Evolutionary conservation across 2,329 filamentous ascomycete genomes (phyloP).

Genomic region (Colletotrichum truncatum): DNA sequence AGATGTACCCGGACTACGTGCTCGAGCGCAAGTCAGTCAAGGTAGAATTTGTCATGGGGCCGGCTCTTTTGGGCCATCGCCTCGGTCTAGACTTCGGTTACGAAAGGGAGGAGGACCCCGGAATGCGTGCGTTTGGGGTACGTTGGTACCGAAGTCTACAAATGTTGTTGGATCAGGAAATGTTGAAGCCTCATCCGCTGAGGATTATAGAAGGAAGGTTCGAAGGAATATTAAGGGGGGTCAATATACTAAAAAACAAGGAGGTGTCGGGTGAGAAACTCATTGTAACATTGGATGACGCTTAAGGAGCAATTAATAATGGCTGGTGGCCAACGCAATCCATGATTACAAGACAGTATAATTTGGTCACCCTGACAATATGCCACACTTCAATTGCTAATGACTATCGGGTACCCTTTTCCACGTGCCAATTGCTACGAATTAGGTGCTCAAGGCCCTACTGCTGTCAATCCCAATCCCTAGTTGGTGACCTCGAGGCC

Average conservation of each 20-base stretch:
- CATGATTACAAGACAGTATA: too few relatives aligned
- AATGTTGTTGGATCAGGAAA: not conserved
- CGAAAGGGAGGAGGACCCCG: not conserved
- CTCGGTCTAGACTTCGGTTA: not conserved
- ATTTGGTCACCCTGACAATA: too few relatives aligned
- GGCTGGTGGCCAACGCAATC: too few relatives aligned
- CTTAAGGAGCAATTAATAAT: not conserved
- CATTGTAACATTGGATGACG: not conserved
- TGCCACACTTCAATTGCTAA: too few relatives aligned
- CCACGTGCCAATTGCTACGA: too few relatives aligned
- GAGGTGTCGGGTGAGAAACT: slow-evolving; percentile 1
- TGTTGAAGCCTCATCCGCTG: not conserved
- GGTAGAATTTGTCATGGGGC: not conserved
- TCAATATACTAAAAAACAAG: not conserved
- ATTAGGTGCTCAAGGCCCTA: too few relatives aligned
- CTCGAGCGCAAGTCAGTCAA: not conserved
- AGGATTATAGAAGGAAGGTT: not conserved
- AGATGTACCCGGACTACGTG: slow-evolving; percentile 2
- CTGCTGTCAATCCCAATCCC: too few relatives aligned
- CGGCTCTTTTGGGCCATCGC: not conserved
- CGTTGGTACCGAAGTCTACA: not conserved
- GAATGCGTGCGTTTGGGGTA: not conserved
- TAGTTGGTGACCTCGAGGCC: too few relatives aligned
- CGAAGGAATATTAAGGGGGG: not conserved
- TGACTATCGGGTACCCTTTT: too few relatives aligned